Percentiles rank a stretch among this genome's conserved stretches.
Conservation (phyloP, 495 filamentous ascomycete species). For the Friedmanniomyces simplex region DNA sequence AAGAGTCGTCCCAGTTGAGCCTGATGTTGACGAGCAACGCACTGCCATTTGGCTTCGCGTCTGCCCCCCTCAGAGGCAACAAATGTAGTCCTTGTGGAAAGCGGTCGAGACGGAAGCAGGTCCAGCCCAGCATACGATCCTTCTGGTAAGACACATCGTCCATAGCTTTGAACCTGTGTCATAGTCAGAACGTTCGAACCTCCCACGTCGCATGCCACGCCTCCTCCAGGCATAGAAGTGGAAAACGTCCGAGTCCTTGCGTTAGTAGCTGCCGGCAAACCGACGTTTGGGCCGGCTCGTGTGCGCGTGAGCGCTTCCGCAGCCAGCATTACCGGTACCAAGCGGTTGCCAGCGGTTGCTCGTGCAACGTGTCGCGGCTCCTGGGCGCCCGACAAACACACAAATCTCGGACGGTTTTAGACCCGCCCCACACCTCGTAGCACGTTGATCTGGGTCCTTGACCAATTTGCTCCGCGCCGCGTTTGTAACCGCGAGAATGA, state of each 20-base stretch:
- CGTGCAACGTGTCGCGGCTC: background rate
- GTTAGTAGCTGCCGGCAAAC: background rate
- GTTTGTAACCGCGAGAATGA: too few species aligned
- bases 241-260: too few species aligned
- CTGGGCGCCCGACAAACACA: too few species aligned
- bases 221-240: too few species aligned
- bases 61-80: conserved; percentile 56
- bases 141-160: conserved; percentile 62
- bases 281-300: background rate
- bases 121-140: conserved; percentile 75
- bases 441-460: too few species aligned
- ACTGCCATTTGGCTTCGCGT: conserved; percentile 51
- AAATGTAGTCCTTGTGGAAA: conserved; percentile 65
- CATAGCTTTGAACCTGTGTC: conserved; percentile 65
- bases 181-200: background rate
- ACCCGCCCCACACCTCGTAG: too few species aligned
- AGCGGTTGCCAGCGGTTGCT: background rate
- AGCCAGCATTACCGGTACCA: background rate
- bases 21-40: conserved; percentile 51
- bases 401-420: too few species aligned
- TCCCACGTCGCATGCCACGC: background rate
- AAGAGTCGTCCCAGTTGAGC: background rate
- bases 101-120: conserved; percentile 74
- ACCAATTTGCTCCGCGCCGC: too few species aligned
- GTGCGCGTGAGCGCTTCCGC: conserved; percentile 1